Conservation (phyloP, 192 early-diverging fungal genomes). For the Mortierella hygrophila region DNA sequence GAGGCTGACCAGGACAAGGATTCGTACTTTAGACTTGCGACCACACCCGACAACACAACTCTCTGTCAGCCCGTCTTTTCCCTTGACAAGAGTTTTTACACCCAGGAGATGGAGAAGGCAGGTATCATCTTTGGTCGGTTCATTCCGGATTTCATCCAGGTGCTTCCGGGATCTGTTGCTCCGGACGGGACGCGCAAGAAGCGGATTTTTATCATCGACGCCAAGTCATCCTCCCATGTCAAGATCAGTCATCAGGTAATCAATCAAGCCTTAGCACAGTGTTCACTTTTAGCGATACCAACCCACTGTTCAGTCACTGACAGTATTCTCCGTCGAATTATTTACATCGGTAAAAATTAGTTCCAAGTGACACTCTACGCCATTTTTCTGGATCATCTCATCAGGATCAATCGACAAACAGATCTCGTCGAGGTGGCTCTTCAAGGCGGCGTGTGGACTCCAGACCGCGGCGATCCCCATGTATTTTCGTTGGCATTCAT, state of each 20-base stretch:
- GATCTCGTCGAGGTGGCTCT: slow-evolving; percentile 30
- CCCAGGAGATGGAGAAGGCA: slow-evolving; percentile 26
- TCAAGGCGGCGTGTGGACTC: slow-evolving; percentile 46
- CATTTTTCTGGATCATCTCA: slow-evolving; percentile 48
- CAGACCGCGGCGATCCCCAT: slow-evolving; percentile 23
- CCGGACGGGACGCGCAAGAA: slow-evolving; percentile 21
- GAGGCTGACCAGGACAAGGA: slow-evolving; percentile 33
- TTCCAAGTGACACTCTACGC: slow-evolving; percentile 52
- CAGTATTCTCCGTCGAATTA: not conserved
- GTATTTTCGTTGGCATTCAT: slow-evolving; percentile 40
- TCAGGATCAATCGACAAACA: slow-evolving; percentile 33
- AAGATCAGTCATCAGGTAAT: slow-evolving; percentile 51
- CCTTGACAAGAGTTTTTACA: slow-evolving; percentile 32
- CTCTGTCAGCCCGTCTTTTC: slow-evolving; percentile 45
- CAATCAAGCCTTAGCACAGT: not conserved
- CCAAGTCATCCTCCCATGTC: slow-evolving; percentile 43
- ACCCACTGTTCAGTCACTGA: not conserved
- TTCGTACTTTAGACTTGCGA: slow-evolving; percentile 40
- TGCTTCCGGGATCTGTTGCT: slow-evolving; percentile 19
- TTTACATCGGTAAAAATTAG: slow-evolving; percentile 1
- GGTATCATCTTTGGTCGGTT: slow-evolving; percentile 49
- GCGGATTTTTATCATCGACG: slow-evolving; percentile 47
- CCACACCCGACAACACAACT: slow-evolving; percentile 12
- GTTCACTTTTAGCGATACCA: not conserved
- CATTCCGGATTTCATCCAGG: slow-evolving; percentile 42